These are phyloP conservation scores for Aureobasidium mangrovei DNA, from an alignment of 2,329 filamentous ascomycete species.

Conservation along the genomic window DNA sequence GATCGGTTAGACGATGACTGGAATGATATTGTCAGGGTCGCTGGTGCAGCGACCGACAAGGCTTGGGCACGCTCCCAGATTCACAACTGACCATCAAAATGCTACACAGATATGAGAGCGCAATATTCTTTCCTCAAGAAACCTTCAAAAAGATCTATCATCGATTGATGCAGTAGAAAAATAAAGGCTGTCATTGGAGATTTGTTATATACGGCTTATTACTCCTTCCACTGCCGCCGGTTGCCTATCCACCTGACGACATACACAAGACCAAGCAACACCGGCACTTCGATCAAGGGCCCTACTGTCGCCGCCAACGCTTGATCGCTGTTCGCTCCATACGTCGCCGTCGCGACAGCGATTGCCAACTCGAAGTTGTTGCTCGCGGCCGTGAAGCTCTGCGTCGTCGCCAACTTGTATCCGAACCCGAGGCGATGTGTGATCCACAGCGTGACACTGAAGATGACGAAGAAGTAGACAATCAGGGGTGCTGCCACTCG, in stretches of 20 bases:
- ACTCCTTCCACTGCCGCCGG: constrained; percentile 45
- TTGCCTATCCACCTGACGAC: constrained; percentile 52
- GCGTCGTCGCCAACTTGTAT: constrained; percentile 62
- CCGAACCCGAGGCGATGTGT: constrained; percentile 61
- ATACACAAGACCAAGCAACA: constrained; percentile 70
- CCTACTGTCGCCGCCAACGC: constrained; percentile 77
- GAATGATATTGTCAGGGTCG: no score
- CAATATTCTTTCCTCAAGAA: no score
- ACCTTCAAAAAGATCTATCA: background rate
- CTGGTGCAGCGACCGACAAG: no score
- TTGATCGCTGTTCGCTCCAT: constrained; percentile 67
- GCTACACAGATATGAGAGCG: no score
- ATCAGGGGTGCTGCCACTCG: constrained; percentile 72
- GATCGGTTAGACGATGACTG: no score
- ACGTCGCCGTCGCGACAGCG: constrained; percentile 75
- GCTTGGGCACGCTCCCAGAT: no score
- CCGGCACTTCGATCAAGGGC: constrained; percentile 78
- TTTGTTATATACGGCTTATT: background rate
- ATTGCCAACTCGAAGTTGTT: constrained; percentile 94
- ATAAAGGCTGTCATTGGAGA: no score
- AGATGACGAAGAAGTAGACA: constrained; percentile 72
- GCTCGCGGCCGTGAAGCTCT: constrained; percentile 82
- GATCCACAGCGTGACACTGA: constrained; percentile 57
- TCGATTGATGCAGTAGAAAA: background rate
- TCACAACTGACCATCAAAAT: no score